Evolutionary conservation across 1,284 basidiomycete genomes (phyloP), one percentile per base, ranked within the genome.

Genomic region (Ustilago curta): DNA sequence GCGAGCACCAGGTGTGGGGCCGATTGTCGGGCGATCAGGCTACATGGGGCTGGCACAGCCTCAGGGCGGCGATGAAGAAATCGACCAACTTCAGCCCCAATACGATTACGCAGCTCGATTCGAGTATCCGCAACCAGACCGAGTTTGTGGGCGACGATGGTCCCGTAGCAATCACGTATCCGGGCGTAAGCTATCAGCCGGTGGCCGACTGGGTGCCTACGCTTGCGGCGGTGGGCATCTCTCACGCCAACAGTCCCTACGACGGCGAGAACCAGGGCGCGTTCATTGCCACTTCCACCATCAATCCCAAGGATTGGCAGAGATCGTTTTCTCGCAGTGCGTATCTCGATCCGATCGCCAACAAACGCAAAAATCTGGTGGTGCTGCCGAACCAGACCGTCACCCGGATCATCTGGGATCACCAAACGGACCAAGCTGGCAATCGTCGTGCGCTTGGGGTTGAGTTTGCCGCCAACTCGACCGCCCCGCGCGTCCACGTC

Each of bases 351-450:
- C 77, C 79, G 14, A 60, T 77, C 21, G 35, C 61, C 8, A 55
- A 63, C 52, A 70, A 51, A 19, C 70, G 79, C 14, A 64, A 66
- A 45, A 83, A 83, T 59, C 63, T 83, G 21, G 73, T 77, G 27
- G 77, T 83, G n/a, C 65, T 81, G 7, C 78, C 78, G 45, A 77
- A 78, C 43, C 72, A 78, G 39, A 67, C 59, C 21, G 81, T 80
- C 19, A 79, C 77, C 8, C 53, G 74, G 7, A 72, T 81, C 54
- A 60, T 74, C 42, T 79, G 59, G 59, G 64, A 76, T 39, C 47
- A 45, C 2, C 56, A 70, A 8, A n/a, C 19, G 4, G 68, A 71
- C 27, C 47, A 39, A 2, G 48, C 73, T 7, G 73, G 79, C 23
- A 68, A 70, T 39, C 49, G 50, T 1, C 56, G 63, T 1, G 81